A percentile compares a stretch with the other conserved stretches of the same genome.
These are phyloP conservation scores for Suillus placidus DNA, from an alignment of 768 basidiomycete species.

Conservation along the genomic window DNA sequence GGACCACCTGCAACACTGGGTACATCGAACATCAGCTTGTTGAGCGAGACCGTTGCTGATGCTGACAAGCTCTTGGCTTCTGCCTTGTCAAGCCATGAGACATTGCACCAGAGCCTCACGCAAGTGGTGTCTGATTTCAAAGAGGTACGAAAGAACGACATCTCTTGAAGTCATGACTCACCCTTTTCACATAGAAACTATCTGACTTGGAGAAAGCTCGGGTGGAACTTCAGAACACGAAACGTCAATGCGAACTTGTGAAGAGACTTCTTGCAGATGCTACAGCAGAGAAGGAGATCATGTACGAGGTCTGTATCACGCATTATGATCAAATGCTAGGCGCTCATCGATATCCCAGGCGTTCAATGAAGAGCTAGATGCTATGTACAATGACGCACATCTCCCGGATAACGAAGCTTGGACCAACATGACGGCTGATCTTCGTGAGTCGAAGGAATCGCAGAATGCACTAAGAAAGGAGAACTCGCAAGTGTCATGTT, in stretches of 20 bases:
- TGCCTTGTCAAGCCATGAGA: conserved; percentile 56
- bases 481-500: conserved; percentile 64
- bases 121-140: conserved; percentile 53
- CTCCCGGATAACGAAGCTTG: conserved; percentile 86
- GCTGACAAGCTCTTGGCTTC: conserved; percentile 58
- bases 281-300: conserved; percentile 87
- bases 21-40: conserved; percentile 18
- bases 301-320: conserved; percentile 75
- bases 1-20: conserved; percentile 24
- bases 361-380: conserved; percentile 92
- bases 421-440: conserved; percentile 72
- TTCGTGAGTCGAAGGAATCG: conserved; percentile 72
- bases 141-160: conserved; percentile 47
- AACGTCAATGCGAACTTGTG: conserved; percentile 77
- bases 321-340: background rate
- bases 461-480: conserved; percentile 76
- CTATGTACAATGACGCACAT: conserved; percentile 84
- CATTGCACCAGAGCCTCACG: conserved; percentile 53
- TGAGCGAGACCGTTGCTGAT: conserved; percentile 58
- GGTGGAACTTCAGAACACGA: conserved; percentile 67
- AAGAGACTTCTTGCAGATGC: conserved; percentile 77
- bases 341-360: conserved; percentile 51
- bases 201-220: conserved; percentile 64
- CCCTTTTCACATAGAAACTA: conserved; percentile 47
- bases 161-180: conserved; percentile 5